These are phyloP conservation scores for Alnus glutinosa DNA, from an alignment of 306 rosid genomes.

Conservation along the genomic window DNA sequence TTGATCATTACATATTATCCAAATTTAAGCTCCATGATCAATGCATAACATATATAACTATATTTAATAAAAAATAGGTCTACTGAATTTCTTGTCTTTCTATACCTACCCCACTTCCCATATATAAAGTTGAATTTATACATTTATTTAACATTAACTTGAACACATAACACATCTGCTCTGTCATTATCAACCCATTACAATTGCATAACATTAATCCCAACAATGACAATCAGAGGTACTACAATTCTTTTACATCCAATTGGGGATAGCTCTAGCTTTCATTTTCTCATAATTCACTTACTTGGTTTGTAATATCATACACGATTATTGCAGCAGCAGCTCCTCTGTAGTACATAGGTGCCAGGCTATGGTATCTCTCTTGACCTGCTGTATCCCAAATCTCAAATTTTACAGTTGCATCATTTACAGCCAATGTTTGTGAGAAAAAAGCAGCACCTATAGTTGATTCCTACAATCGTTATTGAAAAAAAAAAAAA, in stretches of 20 bases:
- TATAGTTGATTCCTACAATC: constrained; percentile 56
- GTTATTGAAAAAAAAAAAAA: background rate
- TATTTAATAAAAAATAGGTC: background rate
- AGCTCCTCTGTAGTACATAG: constrained; percentile 68
- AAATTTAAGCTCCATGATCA: background rate
- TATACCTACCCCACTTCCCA: background rate
- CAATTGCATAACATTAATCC: background rate
- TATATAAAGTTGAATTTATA: background rate
- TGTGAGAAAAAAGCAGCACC: constrained; percentile 72
- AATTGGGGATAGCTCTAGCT: background rate
- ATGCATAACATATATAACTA: background rate
- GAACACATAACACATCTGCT: background rate
- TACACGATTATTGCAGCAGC: constrained; percentile 66
- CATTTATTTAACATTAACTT: background rate
- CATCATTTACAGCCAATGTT: constrained; percentile 65
- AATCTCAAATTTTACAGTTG: constrained; percentile 64
- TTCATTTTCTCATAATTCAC: constrained; percentile 17
- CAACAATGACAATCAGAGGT: background rate
- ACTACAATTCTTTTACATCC: background rate
- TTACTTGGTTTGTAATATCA: constrained; percentile 60
- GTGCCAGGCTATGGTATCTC: constrained; percentile 65
- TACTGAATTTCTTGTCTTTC: background rate
- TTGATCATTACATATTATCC: too few species aligned
- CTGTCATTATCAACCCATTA: background rate
- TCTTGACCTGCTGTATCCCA: constrained; percentile 75